phyloP scores from a whole-genome alignment of 306 rosid genomes.

The Purshia tridentata region DNA sequence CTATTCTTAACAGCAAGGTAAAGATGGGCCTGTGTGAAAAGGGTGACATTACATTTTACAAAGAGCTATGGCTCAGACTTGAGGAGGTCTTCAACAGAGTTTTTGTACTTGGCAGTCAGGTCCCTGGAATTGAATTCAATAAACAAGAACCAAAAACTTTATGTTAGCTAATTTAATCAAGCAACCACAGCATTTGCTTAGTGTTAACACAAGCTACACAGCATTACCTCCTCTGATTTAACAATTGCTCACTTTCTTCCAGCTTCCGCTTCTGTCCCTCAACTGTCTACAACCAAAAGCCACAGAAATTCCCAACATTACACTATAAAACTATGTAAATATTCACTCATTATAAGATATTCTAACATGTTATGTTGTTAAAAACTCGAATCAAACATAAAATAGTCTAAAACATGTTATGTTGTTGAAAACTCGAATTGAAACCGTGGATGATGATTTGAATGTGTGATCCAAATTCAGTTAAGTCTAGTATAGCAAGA shows the following conservation, averaged over 20 bases:
- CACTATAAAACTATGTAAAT: constrained; percentile 1
- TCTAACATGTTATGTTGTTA: background rate
- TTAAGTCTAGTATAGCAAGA: background rate
- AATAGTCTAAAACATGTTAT: no score
- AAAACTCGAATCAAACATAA: background rate
- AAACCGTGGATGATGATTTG: background rate
- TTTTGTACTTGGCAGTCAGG: constrained; percentile 59
- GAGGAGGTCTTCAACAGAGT: constrained; percentile 69
- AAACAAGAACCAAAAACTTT: background rate
- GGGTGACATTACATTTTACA: background rate
- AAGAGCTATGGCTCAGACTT: constrained; percentile 54
- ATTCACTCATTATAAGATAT: no score
- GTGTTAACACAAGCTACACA: constrained; percentile 1
- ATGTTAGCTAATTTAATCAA: background rate
- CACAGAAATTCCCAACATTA: constrained; percentile 21
- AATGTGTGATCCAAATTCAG: background rate
- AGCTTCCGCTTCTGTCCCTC: constrained; percentile 84
- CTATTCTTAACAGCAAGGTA: background rate
- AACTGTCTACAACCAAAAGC: constrained; percentile 59
- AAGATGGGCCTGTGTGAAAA: constrained; percentile 7
- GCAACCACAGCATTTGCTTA: constrained; percentile 11
- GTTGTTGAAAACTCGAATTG: no score
- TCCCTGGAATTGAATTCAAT: constrained; percentile 46
- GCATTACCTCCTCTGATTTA: constrained; percentile 62
- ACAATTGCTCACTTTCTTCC: constrained; percentile 74